Conservation (phyloP, 345 rosid species). For the Gossypium anomalum region DNA sequence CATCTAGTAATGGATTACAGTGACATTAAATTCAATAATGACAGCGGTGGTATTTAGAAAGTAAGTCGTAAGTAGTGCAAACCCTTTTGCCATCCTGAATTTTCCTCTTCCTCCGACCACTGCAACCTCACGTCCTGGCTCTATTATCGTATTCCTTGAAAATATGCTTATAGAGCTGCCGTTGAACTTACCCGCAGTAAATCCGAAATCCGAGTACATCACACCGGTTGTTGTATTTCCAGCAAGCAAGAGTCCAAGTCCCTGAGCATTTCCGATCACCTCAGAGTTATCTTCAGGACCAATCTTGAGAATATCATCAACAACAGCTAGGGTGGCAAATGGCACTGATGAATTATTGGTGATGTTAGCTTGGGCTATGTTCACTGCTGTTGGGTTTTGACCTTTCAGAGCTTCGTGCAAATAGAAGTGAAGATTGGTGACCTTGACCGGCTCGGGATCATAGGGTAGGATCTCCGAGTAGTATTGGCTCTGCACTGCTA, state of each 20-base stretch:
- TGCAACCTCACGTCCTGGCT: constrained; percentile 23
- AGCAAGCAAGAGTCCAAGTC: constrained; percentile 15
- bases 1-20: constrained; percentile 15
- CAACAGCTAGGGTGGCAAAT: constrained; percentile 8
- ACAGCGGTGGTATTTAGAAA: background rate
- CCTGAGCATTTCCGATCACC: too few species aligned
- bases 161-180: constrained; percentile 30
- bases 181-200: background rate
- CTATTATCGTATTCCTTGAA: constrained; percentile 23
- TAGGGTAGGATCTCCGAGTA: background rate
- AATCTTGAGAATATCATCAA: constrained; percentile 16
- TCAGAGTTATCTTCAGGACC: too few species aligned
- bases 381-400: background rate
- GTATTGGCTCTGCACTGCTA: background rate
- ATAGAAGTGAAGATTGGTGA: constrained; percentile 22
- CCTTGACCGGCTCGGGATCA: constrained; percentile 3
- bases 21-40: constrained; percentile 19
- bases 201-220: constrained; percentile 23
- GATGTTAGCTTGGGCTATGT: background rate
- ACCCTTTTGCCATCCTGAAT: constrained; percentile 5
- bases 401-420: background rate
- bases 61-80: constrained; percentile 8
- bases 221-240: constrained; percentile 1
- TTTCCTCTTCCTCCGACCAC: constrained; percentile 33
- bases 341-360: background rate